Conservation (phyloP, 2,329 filamentous ascomycete species). For the Sarocladium strictum region DNA sequence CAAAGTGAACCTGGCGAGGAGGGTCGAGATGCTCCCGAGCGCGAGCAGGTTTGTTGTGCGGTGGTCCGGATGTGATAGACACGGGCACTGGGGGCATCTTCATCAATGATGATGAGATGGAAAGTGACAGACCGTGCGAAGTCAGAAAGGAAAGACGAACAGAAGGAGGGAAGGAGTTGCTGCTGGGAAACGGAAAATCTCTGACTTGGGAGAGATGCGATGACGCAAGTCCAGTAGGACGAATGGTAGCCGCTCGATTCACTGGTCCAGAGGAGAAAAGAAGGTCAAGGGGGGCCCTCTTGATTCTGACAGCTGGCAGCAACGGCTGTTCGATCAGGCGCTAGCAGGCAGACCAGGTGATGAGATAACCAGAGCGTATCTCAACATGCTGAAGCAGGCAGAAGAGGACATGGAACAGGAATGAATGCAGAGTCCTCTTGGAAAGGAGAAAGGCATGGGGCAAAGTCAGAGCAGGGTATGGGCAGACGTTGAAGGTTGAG, state of each 20-base stretch:
- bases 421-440: not conserved
- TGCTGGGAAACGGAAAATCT: not conserved
- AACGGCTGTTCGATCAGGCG: not conserved
- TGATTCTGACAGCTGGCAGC: not conserved
- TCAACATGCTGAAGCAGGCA: not conserved
- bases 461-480: too few relatives aligned
- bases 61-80: not conserved
- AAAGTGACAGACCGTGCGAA: conserved; percentile 3
- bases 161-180: not conserved
- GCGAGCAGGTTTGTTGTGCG: conserved; percentile 7
- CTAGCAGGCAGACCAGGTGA: too few relatives aligned
- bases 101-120: not conserved
- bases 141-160: not conserved
- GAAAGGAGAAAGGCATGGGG: not conserved
- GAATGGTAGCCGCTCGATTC: not conserved
- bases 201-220: not conserved
- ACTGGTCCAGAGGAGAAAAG: not conserved
- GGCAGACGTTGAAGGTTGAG: too few relatives aligned
- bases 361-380: too few relatives aligned
- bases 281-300: not conserved
- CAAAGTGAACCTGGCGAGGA: conserved; percentile 10
- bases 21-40: not conserved
- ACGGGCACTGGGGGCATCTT: conserved; percentile 4
- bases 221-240: not conserved
- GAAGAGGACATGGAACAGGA: not conserved